phyloP scores from a whole-genome alignment of 83 land plant species.

The Thuja plicata region DNA sequence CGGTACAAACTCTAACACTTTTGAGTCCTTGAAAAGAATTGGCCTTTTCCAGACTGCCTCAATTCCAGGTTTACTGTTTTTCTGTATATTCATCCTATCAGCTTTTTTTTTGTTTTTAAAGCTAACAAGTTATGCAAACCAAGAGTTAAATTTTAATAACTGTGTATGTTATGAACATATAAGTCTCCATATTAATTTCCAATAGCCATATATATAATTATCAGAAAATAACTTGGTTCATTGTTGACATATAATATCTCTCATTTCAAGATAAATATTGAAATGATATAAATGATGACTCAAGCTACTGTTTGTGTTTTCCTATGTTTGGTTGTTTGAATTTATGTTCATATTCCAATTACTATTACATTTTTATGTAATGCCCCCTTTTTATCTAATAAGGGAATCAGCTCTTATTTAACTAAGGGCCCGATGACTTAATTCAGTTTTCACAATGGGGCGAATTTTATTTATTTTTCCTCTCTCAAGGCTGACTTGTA shows the following conservation, averaged over 20 bases:
- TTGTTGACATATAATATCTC: neutral
- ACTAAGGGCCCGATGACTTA: too few relatives aligned
- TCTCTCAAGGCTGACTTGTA: too few relatives aligned
- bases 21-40: constrained; percentile 46
- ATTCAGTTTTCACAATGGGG: too few relatives aligned
- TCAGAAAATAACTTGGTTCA: neutral
- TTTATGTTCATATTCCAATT: neutral
- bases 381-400: neutral
- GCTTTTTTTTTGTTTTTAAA: neutral
- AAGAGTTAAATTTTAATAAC: neutral
- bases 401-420: too few relatives aligned
- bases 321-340: neutral
- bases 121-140: neutral
- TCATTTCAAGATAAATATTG: neutral
- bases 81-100: neutral
- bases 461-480: too few relatives aligned
- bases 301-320: neutral
- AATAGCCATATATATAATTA: neutral
- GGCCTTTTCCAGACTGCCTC: constrained; percentile 52
- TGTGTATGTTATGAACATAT: neutral
- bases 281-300: neutral
- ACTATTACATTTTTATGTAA: neutral
- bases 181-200: neutral
- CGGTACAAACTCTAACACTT: constrained; percentile 89
- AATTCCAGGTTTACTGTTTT: constrained; percentile 16